Evolutionary conservation across 2,329 filamentous ascomycete genomes (phyloP), one percentile per base, ranked within the genome.

Genomic region (Microdochium trichocladiopsis): DNA sequence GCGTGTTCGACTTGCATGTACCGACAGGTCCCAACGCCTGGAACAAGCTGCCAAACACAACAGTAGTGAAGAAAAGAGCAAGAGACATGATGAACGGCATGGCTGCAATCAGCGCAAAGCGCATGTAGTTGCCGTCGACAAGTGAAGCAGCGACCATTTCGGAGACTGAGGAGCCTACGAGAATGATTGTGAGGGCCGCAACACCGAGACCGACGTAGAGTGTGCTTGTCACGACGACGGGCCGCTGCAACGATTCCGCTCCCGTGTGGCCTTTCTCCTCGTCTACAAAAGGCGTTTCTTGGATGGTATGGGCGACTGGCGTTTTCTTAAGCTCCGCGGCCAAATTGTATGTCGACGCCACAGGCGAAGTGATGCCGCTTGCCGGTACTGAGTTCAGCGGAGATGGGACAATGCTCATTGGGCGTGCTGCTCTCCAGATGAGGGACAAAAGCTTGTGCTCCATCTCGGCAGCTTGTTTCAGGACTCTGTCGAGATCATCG

Each of bases 181-280:
- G 62, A 10, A 73, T 58, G 12, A 70, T 62, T 25, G 72, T 66
- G 36, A 67, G 64, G 9, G 73, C 56, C 33, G 63, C 66, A 51
- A 72, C 61, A 23, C 64, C 64, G 25, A 71, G 56, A 16, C 70
- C 70, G 25, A 72, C 62, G 51, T 73, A 72, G 25, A 72, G 56
- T 25, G 69, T 62, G 21, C 66, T 69, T 2, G 66, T 65, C 48
- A 67, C 58, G 48, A 63, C 59, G 16, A 75, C 62, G 0, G 72
- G 72, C 14, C 73, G 63, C 23, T 66, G 64, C n/a, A 75, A 59
- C 2, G 72, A 74, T 56, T 75, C 72, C 1, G 59, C 59, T 1
- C 59, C 59, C 11, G 53, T 52, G 4, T 58, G 49, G 49, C 66
- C 59, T 22, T 59, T 61, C 6, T 63, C 60, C n/a, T 60, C 50